phyloP scores from a whole-genome alignment of 2,329 filamentous ascomycete species.

The Elsinoe perseae region DNA sequence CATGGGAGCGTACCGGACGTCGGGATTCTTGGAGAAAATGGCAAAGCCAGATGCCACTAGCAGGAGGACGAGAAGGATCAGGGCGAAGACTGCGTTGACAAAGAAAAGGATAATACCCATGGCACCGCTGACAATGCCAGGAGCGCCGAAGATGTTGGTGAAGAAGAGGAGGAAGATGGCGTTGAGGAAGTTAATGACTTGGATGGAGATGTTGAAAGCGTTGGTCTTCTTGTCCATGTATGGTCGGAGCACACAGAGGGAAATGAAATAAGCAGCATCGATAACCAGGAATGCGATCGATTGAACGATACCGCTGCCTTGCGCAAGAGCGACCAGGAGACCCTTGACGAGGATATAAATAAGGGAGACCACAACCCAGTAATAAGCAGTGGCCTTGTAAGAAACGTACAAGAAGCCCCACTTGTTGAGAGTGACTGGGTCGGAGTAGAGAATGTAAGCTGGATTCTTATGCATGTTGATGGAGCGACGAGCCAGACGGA shows the following conservation, averaged over 20 bases:
- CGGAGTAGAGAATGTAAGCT: conserved; percentile 92
- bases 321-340: conserved; percentile 78
- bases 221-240: conserved; percentile 99
- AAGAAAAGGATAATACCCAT: conserved; percentile 87
- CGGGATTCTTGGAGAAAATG: conserved; percentile 85
- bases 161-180: conserved; percentile 84
- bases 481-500: conserved; percentile 79
- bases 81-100: conserved; percentile 73
- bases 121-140: conserved; percentile 73
- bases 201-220: conserved; percentile 90
- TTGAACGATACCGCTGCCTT: conserved; percentile 63
- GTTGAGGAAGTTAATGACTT: conserved; percentile 83
- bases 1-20: conserved; percentile 93
- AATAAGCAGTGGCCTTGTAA: conserved; percentile 91
- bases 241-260: conserved; percentile 70
- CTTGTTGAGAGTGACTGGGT: conserved; percentile 89
- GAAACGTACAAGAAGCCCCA: conserved; percentile 98
- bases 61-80: conserved; percentile 76
- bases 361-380: conserved; percentile 78
- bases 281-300: conserved; percentile 76
- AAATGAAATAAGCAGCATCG: conserved; percentile 70
- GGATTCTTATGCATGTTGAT: conserved; percentile 91
- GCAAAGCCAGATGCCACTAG: conserved; percentile 69
- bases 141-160: conserved; percentile 76
- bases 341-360: conserved; percentile 77